Evolutionary conservation across 2,329 filamentous ascomycete genomes (phyloP).

Genomic region (Colletotrichum sp.): DNA sequence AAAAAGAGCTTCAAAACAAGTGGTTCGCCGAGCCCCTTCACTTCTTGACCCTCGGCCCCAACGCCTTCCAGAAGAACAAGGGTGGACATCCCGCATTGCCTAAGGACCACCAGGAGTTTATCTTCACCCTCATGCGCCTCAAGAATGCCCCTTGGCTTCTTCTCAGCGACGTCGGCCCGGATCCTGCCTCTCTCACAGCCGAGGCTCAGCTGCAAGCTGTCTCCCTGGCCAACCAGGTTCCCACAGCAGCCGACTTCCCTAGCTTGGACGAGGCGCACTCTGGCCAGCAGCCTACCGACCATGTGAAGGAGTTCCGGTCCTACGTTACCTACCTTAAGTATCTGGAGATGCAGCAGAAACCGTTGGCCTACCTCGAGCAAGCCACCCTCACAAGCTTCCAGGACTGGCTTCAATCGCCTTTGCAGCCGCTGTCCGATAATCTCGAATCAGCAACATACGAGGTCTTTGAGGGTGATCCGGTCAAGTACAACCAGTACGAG

Average conservation of each 20-base stretch:
- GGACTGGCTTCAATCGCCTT: constrained; percentile 92
- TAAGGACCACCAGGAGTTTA: constrained; percentile 64
- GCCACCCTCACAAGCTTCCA: constrained; percentile 69
- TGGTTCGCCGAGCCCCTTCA: constrained; percentile 75
- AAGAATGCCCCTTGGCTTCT: constrained; percentile 68
- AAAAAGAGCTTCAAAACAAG: constrained; percentile 64
- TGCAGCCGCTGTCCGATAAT: constrained; percentile 95
- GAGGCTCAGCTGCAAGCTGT: constrained; percentile 15
- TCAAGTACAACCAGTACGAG: constrained; percentile 98
- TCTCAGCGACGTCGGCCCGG: constrained; percentile 65
- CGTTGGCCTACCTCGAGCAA: constrained; percentile 56
- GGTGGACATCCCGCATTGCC: constrained; percentile 66
- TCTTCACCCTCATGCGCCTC: constrained; percentile 68
- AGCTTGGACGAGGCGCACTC: constrained; percentile 70
- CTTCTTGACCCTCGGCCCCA: constrained; percentile 59
- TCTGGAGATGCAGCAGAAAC: constrained; percentile 81
- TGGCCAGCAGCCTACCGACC: constrained; percentile 23
- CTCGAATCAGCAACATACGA: constrained; percentile 97
- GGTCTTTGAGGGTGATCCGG: constrained; percentile 96
- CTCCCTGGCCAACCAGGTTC: constrained; percentile 28
- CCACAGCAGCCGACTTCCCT: constrained; percentile 65
- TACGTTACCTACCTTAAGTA: constrained; percentile 84
- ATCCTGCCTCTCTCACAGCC: constrained; percentile 23
- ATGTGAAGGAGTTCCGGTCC: constrained; percentile 27
- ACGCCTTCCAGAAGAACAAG: constrained; percentile 65